Base-by-base conservation (phyloP, 768 basidiomycete species). In the Rossbeevera mucosa region DNA sequence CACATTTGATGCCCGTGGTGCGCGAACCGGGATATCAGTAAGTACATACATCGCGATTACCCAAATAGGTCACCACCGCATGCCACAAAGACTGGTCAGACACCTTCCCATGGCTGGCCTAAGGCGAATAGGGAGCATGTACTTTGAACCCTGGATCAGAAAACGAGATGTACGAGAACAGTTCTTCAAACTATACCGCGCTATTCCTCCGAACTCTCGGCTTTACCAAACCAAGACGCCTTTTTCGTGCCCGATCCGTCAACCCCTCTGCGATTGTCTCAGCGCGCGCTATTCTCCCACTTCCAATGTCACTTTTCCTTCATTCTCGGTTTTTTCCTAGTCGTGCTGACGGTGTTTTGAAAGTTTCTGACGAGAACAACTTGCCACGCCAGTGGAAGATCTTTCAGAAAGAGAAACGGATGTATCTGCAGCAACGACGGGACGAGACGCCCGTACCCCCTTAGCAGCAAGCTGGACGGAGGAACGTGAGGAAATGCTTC, bases 171-270 rank as follows among this genome's bases (percentile, higher is more conserved):
- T 5, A 14, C 6, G 7, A 33, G 5, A 13, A 30, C 16, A 31
- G 0, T n/a, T n/a, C 8, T 16, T 33, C 31, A 16, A 33, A 33
- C n/a, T 11, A 9, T 16, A n/a, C 31, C 8, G 7, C 31, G 9
- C 16, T 8, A 16, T n/a, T 33, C 31, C 31, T 31, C 31, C 8
- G 16, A 33, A n/a, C 31, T 4, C 31, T 16, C 16, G 7, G 13
- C 14, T 31, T 31, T 31, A 14, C 30, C 31, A 33, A 33, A 33
- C 14, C 31, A 16, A 33, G 7, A 33, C 16, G 33, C n/a, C 29
- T 29, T 29, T 26, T 26, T 26, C 6, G 0, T 0, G 8, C 16
- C 2, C n/a, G 16, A 14, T 36, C n/a, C 0, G 0, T 36, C 4
- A 36, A 18, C n/a, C 14, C 4, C n/a, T 36, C n/a, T 18, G 33